Percentiles rank a stretch among this genome's conserved stretches.
phyloP scores from a whole-genome alignment of 2,329 filamentous ascomycete species.

The Penicillium nordicum region DNA sequence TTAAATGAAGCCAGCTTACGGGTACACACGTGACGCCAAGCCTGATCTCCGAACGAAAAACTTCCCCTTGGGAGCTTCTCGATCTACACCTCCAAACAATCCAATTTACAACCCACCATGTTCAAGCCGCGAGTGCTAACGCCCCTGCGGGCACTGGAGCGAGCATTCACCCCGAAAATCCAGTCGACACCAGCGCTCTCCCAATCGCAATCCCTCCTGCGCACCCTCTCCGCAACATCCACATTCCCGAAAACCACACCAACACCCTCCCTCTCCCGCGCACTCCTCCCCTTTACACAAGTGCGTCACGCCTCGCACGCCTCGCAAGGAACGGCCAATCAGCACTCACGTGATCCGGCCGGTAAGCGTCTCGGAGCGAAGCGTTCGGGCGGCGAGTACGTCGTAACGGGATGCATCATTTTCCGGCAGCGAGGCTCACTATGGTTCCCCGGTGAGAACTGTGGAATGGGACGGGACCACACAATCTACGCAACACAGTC shows the following conservation, averaged over 20 bases:
- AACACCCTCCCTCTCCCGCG: conserved; percentile 29
- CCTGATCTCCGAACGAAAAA: conserved; percentile 27
- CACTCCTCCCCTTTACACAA: conserved; percentile 43
- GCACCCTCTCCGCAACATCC: conserved; percentile 26
- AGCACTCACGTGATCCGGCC: conserved; percentile 62
- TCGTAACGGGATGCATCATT: conserved; percentile 94
- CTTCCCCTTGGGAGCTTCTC: conserved; percentile 24
- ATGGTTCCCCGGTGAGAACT: conserved; percentile 95
- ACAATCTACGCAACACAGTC: conserved; percentile 83
- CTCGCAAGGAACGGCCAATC: conserved; percentile 64
- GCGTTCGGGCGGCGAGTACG: conserved; percentile 86
- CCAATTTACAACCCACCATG: conserved; percentile 33
- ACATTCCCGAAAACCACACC: conserved; percentile 25
- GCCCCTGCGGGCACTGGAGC: conserved; percentile 39
- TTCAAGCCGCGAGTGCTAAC: conserved; percentile 43
- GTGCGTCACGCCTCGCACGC: conserved; percentile 63
- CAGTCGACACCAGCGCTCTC: conserved; percentile 27
- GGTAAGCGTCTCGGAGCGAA: conserved; percentile 93
- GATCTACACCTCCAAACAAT: conserved; percentile 12
- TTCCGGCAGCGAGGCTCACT: conserved; percentile 93
- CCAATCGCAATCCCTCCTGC: conserved; percentile 30
- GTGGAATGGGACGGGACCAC: conserved; percentile 91
- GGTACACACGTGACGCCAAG: conserved; percentile 30
- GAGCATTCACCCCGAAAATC: conserved; percentile 32
- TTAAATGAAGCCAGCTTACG: conserved; percentile 33